Evolutionary conservation across 345 rosid genomes (phyloP).

Genomic region (Luvunga scandens): DNA sequence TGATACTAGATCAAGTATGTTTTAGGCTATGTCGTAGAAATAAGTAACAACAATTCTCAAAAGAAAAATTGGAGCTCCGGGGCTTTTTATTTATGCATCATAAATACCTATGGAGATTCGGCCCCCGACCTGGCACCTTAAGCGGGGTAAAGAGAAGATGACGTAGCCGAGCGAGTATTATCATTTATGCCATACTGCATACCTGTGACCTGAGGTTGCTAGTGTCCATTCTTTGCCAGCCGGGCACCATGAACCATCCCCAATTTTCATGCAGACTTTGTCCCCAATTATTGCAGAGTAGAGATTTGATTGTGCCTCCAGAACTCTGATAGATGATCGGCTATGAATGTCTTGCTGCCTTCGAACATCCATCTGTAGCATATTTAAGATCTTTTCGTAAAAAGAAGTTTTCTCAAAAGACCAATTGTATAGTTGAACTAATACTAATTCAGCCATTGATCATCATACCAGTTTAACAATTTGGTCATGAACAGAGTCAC

Average conservation of each 20-base stretch:
- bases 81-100: slow-evolving; percentile 20
- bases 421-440: neutral
- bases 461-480: slow-evolving; percentile 65
- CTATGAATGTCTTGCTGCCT: slow-evolving; percentile 62
- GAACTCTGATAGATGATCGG: slow-evolving; percentile 54
- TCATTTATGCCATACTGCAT: slow-evolving; percentile 74
- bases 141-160: neutral
- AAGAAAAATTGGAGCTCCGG: neutral
- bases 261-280: slow-evolving; percentile 79
- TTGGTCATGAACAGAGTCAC: slow-evolving; percentile 60
- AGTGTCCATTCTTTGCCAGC: slow-evolving; percentile 72
- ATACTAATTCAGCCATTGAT: neutral
- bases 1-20: neutral
- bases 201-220: slow-evolving; percentile 67
- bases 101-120: neutral
- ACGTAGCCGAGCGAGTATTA: slow-evolving; percentile 13
- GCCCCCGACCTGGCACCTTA: neutral
- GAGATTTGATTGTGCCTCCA: slow-evolving; percentile 66
- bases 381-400: neutral
- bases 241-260: slow-evolving; percentile 92
- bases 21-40: neutral
- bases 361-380: slow-evolving; percentile 56
- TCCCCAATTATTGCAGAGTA: slow-evolving; percentile 77
- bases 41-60: neutral
- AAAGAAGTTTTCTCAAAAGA: neutral